Base-by-base conservation (phyloP, 2,329 filamentous ascomycete genomes). In the Pyricularia grisea region DNA sequence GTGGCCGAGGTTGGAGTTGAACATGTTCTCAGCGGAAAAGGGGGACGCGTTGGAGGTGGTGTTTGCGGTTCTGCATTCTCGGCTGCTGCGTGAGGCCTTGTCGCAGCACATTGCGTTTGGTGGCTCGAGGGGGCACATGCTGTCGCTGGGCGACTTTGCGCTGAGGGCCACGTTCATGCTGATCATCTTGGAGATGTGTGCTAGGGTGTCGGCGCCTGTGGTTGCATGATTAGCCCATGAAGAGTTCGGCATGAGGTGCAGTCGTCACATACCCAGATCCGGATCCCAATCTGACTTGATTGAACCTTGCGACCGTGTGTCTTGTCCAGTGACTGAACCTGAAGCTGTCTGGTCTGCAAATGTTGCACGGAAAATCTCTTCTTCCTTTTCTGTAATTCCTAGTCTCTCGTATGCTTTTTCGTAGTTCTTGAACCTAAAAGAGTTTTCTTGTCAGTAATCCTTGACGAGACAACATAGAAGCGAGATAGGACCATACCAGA, bases 351-450 rank as follows among this genome's bases (percentile, higher is more conserved):
- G 17, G 42, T 50, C 42, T 17, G 42, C 42, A n/a, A 50, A 50
- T n/a, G 42, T 50, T n/a, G 42, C 42, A 11, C 42, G 42, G 42
- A 70, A 68, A 20, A 71, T 72, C n/a, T 67, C 66, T 3, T 23
- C 36, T 66, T 76, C 74, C 71, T 74, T 77, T 66, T 77, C 74
- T 42, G 25, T 66, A 33, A 55, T 50, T 1, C 61, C 31, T 7
- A 71, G 42, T 68, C 75, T 73, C 64, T 69, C 71, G 42, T 74
- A 79, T 20, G 73, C 73, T 11, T 74, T 71, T 71, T 83, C 78
- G 69, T 82, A 83, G 72, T 80, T 81, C 70, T 79, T 80, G 76
- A 78, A 82, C 81, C 81, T 82, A 68, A 12, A 28, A 27, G 17
- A 10, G 31, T 17, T 17, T 25, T 31, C 31, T 1, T 61, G 36